Conservation (phyloP, 2,329 filamentous ascomycete species). For the Talaromyces sp. region DNA sequence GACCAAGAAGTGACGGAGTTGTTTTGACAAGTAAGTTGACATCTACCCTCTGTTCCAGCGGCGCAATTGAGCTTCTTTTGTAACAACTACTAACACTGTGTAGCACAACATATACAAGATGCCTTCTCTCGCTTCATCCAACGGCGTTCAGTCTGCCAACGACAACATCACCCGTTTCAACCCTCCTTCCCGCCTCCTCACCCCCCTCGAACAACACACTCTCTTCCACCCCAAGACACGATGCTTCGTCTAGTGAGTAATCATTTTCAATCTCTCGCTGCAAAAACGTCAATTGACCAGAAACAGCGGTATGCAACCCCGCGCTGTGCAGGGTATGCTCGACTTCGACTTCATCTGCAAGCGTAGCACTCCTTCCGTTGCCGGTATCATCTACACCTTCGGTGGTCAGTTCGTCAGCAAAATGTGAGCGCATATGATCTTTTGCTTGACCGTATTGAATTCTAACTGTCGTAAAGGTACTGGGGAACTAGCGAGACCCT, state of each 20-base stretch:
- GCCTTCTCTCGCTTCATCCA: constrained; percentile 52
- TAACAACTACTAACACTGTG: background rate
- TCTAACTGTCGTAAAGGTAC: constrained; percentile 56
- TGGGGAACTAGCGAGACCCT: constrained; percentile 99
- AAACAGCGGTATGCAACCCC: constrained; percentile 81
- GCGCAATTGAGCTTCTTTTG: background rate
- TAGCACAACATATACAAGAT: constrained; percentile 44
- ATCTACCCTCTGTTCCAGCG: background rate
- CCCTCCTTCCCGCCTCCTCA: constrained; percentile 86
- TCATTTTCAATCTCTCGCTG: background rate
- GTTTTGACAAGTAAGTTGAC: constrained; percentile 3
- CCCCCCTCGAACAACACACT: constrained; percentile 74
- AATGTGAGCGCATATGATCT: constrained; percentile 61
- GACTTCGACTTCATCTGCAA: constrained; percentile 99
- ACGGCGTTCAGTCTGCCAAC: constrained; percentile 71
- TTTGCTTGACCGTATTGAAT: background rate
- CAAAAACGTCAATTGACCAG: constrained; percentile 26
- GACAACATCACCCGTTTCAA: constrained; percentile 98
- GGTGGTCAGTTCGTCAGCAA: constrained; percentile 99
- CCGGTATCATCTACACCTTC: constrained; percentile 99
- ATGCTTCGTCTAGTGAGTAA: constrained; percentile 91
- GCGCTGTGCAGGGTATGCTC: constrained; percentile 88
- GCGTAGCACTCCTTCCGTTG: constrained; percentile 90
- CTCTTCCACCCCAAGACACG: constrained; percentile 99
- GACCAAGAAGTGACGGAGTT: constrained; percentile 9